Base-by-base conservation (phyloP, 148 eudicot genomes). In the Diospyros kaki region DNA sequence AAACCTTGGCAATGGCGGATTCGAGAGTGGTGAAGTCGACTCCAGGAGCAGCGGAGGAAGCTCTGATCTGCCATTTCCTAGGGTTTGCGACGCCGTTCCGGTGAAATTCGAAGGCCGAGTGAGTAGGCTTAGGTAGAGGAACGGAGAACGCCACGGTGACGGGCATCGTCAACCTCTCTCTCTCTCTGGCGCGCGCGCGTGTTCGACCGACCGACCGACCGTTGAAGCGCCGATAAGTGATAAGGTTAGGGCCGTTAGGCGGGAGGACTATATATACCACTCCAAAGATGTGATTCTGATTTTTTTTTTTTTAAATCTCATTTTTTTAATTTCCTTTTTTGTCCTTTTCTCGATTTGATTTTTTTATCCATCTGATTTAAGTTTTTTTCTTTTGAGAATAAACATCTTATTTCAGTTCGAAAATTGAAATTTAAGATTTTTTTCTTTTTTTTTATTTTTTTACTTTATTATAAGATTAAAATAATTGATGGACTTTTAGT, bases 1-100 rank as follows among this genome's bases (percentile, higher is more conserved):
- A 15, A 46, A 91, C 98, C 89, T 87, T 83, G 14, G 86, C 87
- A 81, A 93, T 82, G 74, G 97, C 94, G 11, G 97, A 85, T 72
- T 89, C 83, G 50, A 93, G 97, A 61, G 88, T 42, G 64, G 73
- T 80, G 45, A 93, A 76, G 73, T 91, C 91, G 71, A 91, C 84
- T 58, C 90, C 83, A 11, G 91, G 77, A 9, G 85, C 71, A 76
- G 97, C 82, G 50, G 96, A 77, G 73, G 96, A 78, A 75, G 96
- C 86, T 73, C 83, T 79, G 73, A 83, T 79, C 61, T 69, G 60
- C 62, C 75, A 80, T 75, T 76, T 84, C 28, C 72, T 73, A 68
- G 78, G 69, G 56, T 40, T 66, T 45, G 83, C 64, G 53, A 43
- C 51, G 59, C 45, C 12, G 42, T 43, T 51, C 56, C n/a, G 66